Evolutionary conservation across 1,284 basidiomycete genomes (phyloP), one percentile per base, ranked within the genome.

Genomic region (Sparassis latifolia): DNA sequence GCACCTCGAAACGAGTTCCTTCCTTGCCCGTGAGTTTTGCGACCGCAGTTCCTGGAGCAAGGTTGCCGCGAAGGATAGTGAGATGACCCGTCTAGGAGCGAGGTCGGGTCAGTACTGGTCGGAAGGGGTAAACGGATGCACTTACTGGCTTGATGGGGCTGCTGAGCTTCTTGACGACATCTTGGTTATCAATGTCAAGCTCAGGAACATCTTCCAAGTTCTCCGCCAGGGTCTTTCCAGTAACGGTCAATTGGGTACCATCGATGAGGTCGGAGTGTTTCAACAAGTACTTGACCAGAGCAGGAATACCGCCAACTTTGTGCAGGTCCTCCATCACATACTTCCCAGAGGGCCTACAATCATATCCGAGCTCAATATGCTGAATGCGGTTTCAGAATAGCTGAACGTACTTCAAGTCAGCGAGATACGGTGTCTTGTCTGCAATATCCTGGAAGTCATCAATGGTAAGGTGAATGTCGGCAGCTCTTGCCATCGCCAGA

Each of bases 271-370:
- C 77, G 44, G 88, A 89, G 67, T 92, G 74, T 61, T 92, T 89
- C 56, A 96, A 76, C 44, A 98, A 80, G 71, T 97, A 97, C 66
- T 88, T 89, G 54, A 91, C 67, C 48, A 87, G 71, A 1, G 80
- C 81, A 0, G 94, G 94, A 55, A 95, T 86, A 52, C 94, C 94
- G 38, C 94, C 94, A 57, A 93, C 85, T 58, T 79, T 82, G 76
- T 97, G 91, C 33, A 99, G 77, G 66, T 98, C 94, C 72, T 97
- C 92, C 94, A 98, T 97, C 62, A 91, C 87, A 69, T 95, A 97
- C 73, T 88, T 88, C 30, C 94, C 94, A 31, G 89, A 92, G 5
- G 95, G 95, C 67, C 86, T 87, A 50, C 9, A 12, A 12, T 6
- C 7, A 37, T 9, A 43, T 43, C 1, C 7, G 48, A 32, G 38